Base-by-base conservation (phyloP, 2,329 filamentous ascomycete genomes). In the Aspergillus pseudotamarii region DNA sequence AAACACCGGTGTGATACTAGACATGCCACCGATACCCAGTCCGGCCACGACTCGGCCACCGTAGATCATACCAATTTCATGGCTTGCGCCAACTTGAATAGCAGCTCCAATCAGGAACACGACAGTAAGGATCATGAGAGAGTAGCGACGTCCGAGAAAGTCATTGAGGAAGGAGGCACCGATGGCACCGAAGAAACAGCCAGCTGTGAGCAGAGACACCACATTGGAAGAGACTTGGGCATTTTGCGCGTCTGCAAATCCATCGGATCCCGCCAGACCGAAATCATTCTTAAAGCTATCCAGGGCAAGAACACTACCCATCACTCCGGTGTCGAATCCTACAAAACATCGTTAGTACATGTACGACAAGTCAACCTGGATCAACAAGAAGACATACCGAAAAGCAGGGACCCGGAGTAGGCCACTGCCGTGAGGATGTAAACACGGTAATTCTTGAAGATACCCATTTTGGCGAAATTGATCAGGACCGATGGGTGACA, bases 301-400 rank as follows among this genome's bases (percentile, higher is more conserved):
- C 36, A 79, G 68, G 28, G 77, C 76, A 30, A 80, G 71, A 28
- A 80, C 77, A 51, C 73, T 76, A 61, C 77, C 77, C 77, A 79
- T 79, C 1, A 80, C 77, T 67, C 77, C 77, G 16, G 78, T 80
- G 64, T 80, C 78, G 72, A 80, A 81, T 46, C 79, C 78, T 77
- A 51, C 28, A 21, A 43, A n/a, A 8, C 46, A 54, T 23, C 19
- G 26, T 60, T 11, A 64, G 43, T 41, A 43, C 19, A 56, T 43
- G 16, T 16, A 38, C 21, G 43, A 16, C 28, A 16, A 38, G 41
- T 5, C n/a, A 59, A 9, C 30, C 3, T 51, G 16, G 3, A 6
- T 34, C 11, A 34, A 21, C 1, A n/a, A 8, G 50, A 55, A 10
- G 8, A 68, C 73, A 58, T 54, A 78, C 78, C 79, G 58, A 82